Percentiles rank a stretch among this genome's conserved stretches.
These are phyloP conservation scores for Lipomyces sp. DNA, from an alignment of 805 yeast species.

Conservation along the genomic window DNA sequence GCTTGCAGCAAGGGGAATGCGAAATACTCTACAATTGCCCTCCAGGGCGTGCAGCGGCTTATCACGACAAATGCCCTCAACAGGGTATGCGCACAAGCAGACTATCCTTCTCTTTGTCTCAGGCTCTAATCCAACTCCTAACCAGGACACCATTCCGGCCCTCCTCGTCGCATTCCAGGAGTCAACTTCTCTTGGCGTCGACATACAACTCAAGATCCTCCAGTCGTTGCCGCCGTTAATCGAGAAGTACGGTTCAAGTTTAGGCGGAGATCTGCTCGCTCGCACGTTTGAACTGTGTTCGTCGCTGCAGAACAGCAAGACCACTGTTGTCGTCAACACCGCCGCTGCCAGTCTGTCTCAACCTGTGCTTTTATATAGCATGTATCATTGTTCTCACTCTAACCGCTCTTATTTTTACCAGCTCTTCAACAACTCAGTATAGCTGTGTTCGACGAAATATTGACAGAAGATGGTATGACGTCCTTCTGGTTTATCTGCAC, in stretches of 20 bases:
- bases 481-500: background rate
- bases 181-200: conserved; percentile 71
- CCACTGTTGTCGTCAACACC: conserved; percentile 77
- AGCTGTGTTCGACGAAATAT: conserved; percentile 67
- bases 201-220: conserved; percentile 78
- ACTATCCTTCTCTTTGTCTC: background rate
- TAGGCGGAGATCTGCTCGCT: conserved; percentile 55
- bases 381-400: too few species aligned
- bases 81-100: conserved; percentile 39
- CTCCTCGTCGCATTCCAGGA: conserved; percentile 67
- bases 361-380: background rate
- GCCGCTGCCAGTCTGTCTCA: conserved; percentile 64
- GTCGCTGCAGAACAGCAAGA: conserved; percentile 64
- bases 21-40: conserved; percentile 65
- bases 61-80: conserved; percentile 57
- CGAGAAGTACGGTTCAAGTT: conserved; percentile 55
- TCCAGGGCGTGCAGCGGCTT: conserved; percentile 66
- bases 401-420: background rate
- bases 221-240: conserved; percentile 77
- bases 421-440: conserved; percentile 79
- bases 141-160: conserved; percentile 38
- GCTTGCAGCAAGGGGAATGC: conserved; percentile 74
- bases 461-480: conserved; percentile 16
- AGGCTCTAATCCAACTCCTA: conserved; percentile 28
- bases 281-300: conserved; percentile 67